phyloP scores from a whole-genome alignment of 2,329 filamentous ascomycete genomes.

The Epichloe glyceriae region DNA sequence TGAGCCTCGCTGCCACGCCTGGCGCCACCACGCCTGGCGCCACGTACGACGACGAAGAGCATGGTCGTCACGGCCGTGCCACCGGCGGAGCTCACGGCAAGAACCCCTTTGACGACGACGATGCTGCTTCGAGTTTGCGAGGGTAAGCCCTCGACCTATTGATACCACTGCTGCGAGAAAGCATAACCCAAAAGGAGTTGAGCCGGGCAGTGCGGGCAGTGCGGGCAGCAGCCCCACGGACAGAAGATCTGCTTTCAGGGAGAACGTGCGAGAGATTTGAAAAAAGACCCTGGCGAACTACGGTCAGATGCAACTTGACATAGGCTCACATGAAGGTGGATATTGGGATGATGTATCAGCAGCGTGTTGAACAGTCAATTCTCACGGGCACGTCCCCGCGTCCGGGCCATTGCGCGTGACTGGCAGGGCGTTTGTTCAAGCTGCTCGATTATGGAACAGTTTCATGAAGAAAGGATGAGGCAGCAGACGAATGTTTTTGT shows the following conservation, averaged over 20 bases:
- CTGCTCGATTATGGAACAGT: too few relatives aligned
- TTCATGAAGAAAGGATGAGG: too few relatives aligned
- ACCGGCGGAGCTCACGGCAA: conserved; percentile 4
- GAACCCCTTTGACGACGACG: conserved; percentile 59
- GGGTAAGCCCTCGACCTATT: conserved; percentile 66
- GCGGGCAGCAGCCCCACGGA: conserved; percentile 47
- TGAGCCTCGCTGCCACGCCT: conserved; percentile 32
- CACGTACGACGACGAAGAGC: conserved; percentile 18
- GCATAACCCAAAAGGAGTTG: conserved; percentile 16
- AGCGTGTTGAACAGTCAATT: background rate
- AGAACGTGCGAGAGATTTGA: conserved; percentile 42
- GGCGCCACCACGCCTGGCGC: conserved; percentile 19
- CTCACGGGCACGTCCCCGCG: background rate
- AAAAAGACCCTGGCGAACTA: background rate
- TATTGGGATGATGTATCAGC: background rate
- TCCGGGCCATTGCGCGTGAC: too few relatives aligned
- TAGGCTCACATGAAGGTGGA: background rate
- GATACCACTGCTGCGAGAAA: conserved; percentile 28
- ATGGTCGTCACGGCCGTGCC: conserved; percentile 24
- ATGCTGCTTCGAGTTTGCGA: conserved; percentile 49
- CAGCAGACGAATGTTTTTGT: too few relatives aligned
- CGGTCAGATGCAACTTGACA: background rate
- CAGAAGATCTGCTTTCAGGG: conserved; percentile 55
- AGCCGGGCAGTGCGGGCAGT: conserved; percentile 13
- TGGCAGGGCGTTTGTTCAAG: too few relatives aligned